Base-by-base conservation (phyloP, 2,329 filamentous ascomycete genomes). In the Claviceps lovelessii region DNA sequence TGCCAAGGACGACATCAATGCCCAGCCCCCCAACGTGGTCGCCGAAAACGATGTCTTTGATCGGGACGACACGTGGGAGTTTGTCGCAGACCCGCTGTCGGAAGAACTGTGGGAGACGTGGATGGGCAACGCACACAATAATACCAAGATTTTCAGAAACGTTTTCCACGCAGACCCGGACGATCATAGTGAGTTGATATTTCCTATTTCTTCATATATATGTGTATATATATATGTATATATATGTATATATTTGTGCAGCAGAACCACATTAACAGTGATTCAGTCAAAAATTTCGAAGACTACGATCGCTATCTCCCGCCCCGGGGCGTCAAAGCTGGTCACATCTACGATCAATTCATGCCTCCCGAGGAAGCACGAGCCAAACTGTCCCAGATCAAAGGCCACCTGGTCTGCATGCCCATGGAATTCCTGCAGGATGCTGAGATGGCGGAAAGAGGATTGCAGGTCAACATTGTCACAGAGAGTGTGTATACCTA, bases 321-420 rank as follows among this genome's bases (percentile, higher is more conserved):
- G 0, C 76, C 83, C 0, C 79, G 80, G 51, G 80, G 84, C 5
- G 78, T 86, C 58, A 93, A 88, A 68, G 73, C 89, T 3, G 91
- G 93, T 0, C 93, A 97, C 69, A 76, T 97, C 56, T 95, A 87
- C 63, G 89, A 94, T 66, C 80, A 80, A 56, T 88, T 85, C 68
- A 78, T 86, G 67, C 85, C 86, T 0, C 79, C 83, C 0, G 75
- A 83, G 29, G 84, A 94, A 54, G 82, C 93, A 7, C 78, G 87
- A 17, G 68, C 77, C 60, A 89, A 91, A 68, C 73, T 97, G 51
- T 83, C 89, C 62, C 77, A 85, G 64, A 81, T 97, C 61, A 84
- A 83, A 71, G 91, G 91, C 0, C 91, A 97, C 72, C 69, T 97
- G 45, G 91, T 97, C 7, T 94, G 88, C 88, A 91, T 95, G 84